Evolutionary conservation across 2,329 filamentous ascomycete genomes (phyloP).

Genomic region (Botryotinia globosa): DNA sequence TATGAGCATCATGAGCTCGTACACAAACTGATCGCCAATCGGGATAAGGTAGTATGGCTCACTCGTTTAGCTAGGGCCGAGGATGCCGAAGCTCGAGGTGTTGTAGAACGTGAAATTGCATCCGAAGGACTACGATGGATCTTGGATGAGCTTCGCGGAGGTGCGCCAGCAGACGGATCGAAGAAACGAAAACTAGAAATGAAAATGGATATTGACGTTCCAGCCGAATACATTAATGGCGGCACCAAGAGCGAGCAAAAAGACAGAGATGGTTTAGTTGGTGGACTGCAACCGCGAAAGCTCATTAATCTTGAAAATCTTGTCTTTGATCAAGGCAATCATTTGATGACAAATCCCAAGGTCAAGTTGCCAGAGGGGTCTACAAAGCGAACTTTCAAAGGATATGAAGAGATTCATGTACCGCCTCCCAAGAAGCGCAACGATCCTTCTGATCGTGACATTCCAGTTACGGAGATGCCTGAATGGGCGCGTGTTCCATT

Average conservation of each 20-base stretch:
- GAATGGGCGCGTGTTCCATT: constrained; percentile 90
- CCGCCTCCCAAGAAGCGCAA: constrained; percentile 85
- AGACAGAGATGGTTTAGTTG: constrained; percentile 67
- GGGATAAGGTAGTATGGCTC: constrained; percentile 93
- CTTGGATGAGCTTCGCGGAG: constrained; percentile 81
- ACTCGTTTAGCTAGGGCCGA: constrained; percentile 82
- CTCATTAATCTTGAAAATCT: constrained; percentile 93
- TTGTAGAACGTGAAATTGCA: constrained; percentile 86
- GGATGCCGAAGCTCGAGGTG: constrained; percentile 69
- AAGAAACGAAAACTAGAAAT: constrained; percentile 74
- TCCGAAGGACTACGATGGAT: constrained; percentile 84
- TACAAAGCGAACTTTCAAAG: constrained; percentile 93
- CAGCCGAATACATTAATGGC: constrained; percentile 55
- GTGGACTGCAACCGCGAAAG: constrained; percentile 81
- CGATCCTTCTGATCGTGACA: constrained; percentile 74
- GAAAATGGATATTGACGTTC: constrained; percentile 90
- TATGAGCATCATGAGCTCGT: constrained; percentile 95
- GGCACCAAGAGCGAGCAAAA: constrained; percentile 51
- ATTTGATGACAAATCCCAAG: constrained; percentile 98
- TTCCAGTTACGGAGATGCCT: constrained; percentile 83
- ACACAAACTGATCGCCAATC: constrained; percentile 84
- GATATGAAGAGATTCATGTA: constrained; percentile 97
- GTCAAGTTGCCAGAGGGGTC: constrained; percentile 92
- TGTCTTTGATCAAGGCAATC: constrained; percentile 95
- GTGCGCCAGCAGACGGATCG: constrained; percentile 54